Evolutionary conservation across 2,329 filamentous ascomycete species (phyloP), one percentile per base, ranked within the genome.

Genomic region (Fusarium avenaceum): DNA sequence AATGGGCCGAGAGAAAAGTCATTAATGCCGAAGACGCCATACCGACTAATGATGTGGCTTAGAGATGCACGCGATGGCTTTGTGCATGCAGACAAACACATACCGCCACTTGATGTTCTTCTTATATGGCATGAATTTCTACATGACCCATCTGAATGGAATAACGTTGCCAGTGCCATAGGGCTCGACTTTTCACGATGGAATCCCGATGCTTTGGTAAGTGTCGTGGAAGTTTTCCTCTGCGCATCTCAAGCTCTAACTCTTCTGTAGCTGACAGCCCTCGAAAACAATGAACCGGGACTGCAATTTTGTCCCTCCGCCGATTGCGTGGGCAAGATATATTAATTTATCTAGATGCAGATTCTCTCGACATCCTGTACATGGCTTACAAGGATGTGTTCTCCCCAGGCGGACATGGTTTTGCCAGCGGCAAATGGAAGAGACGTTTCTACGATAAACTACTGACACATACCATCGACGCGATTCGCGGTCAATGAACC

Each of bases 121-220:
- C 49, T 72, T 20, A 43, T 62, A 10, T 72, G 58, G 66, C 61
- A 70, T 42, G 40, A 50, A 5, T 44, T 69, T 38, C 40, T 73
- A 4, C 61, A 62, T 19, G 26, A 45, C 10, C 59, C 52, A 9
- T 14, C 46, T 10, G 39, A 47, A 4, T 67, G 52, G 54, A 14
- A 51, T 4, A 7, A 7, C 2, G 58, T 72, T 11, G 38, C 45
- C 4, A 9, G 55, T 4, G 7, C 24, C 6, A 56, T 51, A 14
- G 9, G 32, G 6, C 24, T 70, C 4, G 26, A 46, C 1, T 52
- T 69, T 33, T 11, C 19, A 14, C 28, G 30, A 3, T 70, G 67
- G 65, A 45, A 72, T 20, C 38, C 22, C 9, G 43, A 61, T 17
- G 22, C 50, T 15, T 33, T 70, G 45, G 65, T 72, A 24, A 20